Evolutionary conservation across 2,329 filamentous ascomycete species (phyloP).

Genomic region (Hirsutella thompsonii): DNA sequence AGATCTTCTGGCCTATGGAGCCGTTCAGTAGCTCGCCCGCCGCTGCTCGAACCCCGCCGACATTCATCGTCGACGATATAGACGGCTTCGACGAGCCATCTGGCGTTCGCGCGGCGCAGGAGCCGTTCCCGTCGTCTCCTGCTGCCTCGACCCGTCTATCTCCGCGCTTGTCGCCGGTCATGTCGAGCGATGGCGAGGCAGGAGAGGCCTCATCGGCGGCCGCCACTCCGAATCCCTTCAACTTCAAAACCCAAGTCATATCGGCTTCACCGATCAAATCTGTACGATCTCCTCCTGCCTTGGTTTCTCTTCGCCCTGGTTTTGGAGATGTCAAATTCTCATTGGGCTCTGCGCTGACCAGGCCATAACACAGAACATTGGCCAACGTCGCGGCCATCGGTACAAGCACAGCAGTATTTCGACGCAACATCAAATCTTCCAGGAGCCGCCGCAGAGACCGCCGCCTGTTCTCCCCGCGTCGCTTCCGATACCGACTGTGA

Average conservation of each 20-base stretch:
- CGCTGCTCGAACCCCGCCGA: constrained; percentile 3
- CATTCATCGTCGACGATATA: constrained; percentile 11
- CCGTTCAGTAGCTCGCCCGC: neutral
- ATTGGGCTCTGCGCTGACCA: neutral
- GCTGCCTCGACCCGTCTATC: constrained; percentile 4
- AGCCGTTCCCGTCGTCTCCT: neutral
- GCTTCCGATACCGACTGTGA: constrained; percentile 78
- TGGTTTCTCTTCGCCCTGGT: too few species aligned
- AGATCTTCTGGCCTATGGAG: constrained; percentile 8
- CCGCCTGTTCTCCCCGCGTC: constrained; percentile 84
- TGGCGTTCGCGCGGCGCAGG: neutral
- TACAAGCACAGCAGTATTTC: constrained; percentile 97
- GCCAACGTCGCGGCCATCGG: constrained; percentile 85
- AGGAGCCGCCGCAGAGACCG: constrained; percentile 74
- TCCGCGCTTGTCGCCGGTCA: constrained; percentile 3
- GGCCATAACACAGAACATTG: constrained; percentile 51
- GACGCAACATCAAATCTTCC: constrained; percentile 81
- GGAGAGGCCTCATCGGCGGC: constrained; percentile 6
- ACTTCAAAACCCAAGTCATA: constrained; percentile 77
- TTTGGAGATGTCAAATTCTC: too few species aligned
- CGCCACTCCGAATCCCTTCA: constrained; percentile 61
- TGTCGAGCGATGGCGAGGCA: constrained; percentile 7
- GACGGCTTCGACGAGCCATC: constrained; percentile 1
- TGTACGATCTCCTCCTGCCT: constrained; percentile 30
- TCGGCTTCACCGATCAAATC: constrained; percentile 67